phyloP scores from a whole-genome alignment of 805 yeast species.

The Starmerella cellae region DNA sequence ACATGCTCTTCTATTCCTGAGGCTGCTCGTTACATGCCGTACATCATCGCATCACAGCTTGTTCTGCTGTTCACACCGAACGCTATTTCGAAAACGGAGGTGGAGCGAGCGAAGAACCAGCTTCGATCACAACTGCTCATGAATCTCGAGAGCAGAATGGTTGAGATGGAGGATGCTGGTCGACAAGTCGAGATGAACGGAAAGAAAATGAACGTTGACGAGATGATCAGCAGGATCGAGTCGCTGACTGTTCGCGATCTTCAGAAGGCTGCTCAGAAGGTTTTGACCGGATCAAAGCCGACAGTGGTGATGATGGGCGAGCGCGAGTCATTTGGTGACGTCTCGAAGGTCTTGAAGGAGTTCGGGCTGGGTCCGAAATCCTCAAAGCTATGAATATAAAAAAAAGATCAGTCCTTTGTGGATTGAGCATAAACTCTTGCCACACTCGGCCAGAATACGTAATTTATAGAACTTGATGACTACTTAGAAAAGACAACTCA shows the following conservation, averaged over 20 bases:
- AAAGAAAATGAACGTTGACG: conserved; percentile 55
- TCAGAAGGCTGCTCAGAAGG: conserved; percentile 55
- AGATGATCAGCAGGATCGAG: conserved; percentile 71
- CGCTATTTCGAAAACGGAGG: conserved; percentile 57
- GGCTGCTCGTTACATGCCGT: conserved; percentile 73
- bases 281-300: conserved; percentile 69
- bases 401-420: too few species aligned
- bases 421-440: too few species aligned
- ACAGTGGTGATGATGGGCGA: conserved; percentile 84
- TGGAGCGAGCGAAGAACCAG: conserved; percentile 83
- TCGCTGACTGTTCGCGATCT: conserved; percentile 54
- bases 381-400: neutral
- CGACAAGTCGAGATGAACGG: conserved; percentile 84
- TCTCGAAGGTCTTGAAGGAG: conserved; percentile 45
- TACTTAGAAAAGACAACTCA: too few species aligned
- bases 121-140: conserved; percentile 73
- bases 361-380: conserved; percentile 58
- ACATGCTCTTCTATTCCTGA: conserved; percentile 73
- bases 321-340: conserved; percentile 74
- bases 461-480: too few species aligned
- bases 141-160: conserved; percentile 86
- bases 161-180: conserved; percentile 90
- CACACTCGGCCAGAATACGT: too few species aligned
- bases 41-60: conserved; percentile 57
- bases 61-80: conserved; percentile 41